phyloP scores from a whole-genome alignment of 2,329 filamentous ascomycete species.

The Sporothrix humicola region DNA sequence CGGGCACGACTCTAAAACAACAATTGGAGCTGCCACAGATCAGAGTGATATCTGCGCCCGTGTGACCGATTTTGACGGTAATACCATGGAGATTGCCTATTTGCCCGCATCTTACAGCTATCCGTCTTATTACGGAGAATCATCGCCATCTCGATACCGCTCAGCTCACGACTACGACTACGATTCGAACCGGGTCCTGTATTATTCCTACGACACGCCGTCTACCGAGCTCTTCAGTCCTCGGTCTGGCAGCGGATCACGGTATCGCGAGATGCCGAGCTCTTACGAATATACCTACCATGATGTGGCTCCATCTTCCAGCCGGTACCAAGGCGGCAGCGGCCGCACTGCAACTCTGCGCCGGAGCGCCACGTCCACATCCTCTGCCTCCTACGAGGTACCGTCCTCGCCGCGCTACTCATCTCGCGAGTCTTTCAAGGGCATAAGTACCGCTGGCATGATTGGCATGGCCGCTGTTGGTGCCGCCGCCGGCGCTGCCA shows the following conservation, averaged over 20 bases:
- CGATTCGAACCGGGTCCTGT: slow-evolving; percentile 46
- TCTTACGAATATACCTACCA: slow-evolving; percentile 27
- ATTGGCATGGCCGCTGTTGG: slow-evolving; percentile 50
- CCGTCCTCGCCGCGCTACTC: slow-evolving; percentile 35
- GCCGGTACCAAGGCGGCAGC: slow-evolving; percentile 30
- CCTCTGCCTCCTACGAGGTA: slow-evolving; percentile 37
- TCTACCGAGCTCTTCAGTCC: slow-evolving; percentile 28
- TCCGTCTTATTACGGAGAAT: slow-evolving; percentile 45
- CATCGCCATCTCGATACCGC: slow-evolving; percentile 42
- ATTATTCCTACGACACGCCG: slow-evolving; percentile 29
- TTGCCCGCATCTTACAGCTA: slow-evolving; percentile 48
- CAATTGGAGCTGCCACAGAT: slow-evolving; percentile 14
- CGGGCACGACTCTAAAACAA: slow-evolving; percentile 22
- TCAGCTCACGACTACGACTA: slow-evolving; percentile 38
- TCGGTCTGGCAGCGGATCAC: slow-evolving; percentile 27
- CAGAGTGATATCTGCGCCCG: slow-evolving; percentile 52
- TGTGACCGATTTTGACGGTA: slow-evolving; percentile 81
- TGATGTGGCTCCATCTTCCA: slow-evolving; percentile 28
- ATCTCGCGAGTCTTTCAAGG: slow-evolving; percentile 48
- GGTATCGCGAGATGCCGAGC: slow-evolving; percentile 27
- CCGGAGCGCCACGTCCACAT: slow-evolving; percentile 33
- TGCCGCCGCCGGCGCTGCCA: slow-evolving; percentile 72
- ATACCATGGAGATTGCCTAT: slow-evolving; percentile 80
- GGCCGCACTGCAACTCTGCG: slow-evolving; percentile 31
- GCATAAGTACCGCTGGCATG: slow-evolving; percentile 66